Conservation (phyloP, 2,329 filamentous ascomycete genomes). For the Trichocomaceae sp. region DNA sequence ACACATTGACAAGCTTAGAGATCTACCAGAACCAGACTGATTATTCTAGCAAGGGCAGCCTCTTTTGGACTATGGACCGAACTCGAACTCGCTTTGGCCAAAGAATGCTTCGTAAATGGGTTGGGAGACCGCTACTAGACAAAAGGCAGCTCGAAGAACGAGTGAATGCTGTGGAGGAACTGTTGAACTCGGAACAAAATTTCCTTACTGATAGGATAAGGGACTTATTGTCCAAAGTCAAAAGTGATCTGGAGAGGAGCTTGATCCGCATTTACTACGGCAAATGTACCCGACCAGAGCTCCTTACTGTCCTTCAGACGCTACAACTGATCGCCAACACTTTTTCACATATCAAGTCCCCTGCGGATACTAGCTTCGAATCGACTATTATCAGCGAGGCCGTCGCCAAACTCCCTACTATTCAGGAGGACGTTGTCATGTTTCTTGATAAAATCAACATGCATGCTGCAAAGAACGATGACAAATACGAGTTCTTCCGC, state of each 20-base stretch:
- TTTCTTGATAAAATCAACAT: slow-evolving; percentile 82
- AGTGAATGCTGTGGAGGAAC: slow-evolving; percentile 77
- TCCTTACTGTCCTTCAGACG: slow-evolving; percentile 76
- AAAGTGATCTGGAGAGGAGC: slow-evolving; percentile 81
- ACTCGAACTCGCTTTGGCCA: slow-evolving; percentile 86
- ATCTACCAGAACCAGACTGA: slow-evolving; percentile 95
- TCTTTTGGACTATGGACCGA: slow-evolving; percentile 93
- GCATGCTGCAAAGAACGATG: slow-evolving; percentile 72
- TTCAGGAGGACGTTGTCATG: slow-evolving; percentile 62
- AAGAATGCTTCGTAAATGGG: slow-evolving; percentile 85
- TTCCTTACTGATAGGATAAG: slow-evolving; percentile 66
- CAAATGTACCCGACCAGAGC: slow-evolving; percentile 80
- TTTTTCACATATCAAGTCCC: slow-evolving; percentile 60
- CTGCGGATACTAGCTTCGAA: slow-evolving; percentile 63
- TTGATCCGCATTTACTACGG: slow-evolving; percentile 96
- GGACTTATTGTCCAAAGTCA: slow-evolving; percentile 62
- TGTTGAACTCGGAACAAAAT: slow-evolving; percentile 62
- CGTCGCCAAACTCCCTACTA: slow-evolving; percentile 67
- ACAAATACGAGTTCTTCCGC: slow-evolving; percentile 91
- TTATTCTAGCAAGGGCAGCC: slow-evolving; percentile 72
- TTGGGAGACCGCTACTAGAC: slow-evolving; percentile 81
- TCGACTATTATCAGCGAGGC: slow-evolving; percentile 65
- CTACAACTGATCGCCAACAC: slow-evolving; percentile 74
- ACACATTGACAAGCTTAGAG: slow-evolving; percentile 86
- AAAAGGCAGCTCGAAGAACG: slow-evolving; percentile 67